Evolutionary conservation across 2,329 filamentous ascomycete species (phyloP).

Genomic region (Huntiella omanensis): DNA sequence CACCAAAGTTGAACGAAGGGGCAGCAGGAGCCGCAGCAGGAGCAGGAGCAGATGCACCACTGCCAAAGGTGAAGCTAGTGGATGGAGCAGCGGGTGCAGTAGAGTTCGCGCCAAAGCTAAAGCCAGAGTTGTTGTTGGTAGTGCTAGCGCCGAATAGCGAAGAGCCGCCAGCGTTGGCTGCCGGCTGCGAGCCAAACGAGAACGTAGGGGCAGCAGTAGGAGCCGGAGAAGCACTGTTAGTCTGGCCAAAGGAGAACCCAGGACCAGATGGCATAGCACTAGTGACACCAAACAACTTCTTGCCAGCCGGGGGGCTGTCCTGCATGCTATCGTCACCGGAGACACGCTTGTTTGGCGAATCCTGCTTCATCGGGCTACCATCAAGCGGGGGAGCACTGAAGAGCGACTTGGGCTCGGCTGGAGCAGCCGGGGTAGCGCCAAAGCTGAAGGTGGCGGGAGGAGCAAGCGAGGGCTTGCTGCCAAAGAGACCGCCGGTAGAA

Average conservation of each 20-base stretch:
- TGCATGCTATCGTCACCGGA: constrained; percentile 7
- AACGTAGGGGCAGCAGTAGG: constrained; percentile 16
- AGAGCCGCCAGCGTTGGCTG: constrained; percentile 13
- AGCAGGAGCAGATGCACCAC: no score
- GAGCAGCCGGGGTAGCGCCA: neutral
- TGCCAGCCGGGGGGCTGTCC: constrained; percentile 12
- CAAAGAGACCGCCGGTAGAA: constrained; percentile 17
- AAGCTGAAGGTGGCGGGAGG: constrained; percentile 8
- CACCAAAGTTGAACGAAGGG: constrained; percentile 21
- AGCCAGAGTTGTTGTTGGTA: no score
- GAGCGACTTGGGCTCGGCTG: constrained; percentile 17
- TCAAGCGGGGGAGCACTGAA: constrained; percentile 22
- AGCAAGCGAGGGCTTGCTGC: constrained; percentile 6
- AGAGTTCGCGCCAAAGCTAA: constrained; percentile 16
- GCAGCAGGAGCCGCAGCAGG: neutral
- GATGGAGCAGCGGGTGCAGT: constrained; percentile 13
- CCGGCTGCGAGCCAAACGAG: constrained; percentile 17
- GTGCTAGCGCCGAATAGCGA: constrained; percentile 4
- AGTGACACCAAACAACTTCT: constrained; percentile 13
- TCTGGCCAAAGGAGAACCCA: constrained; percentile 20
- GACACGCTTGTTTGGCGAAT: constrained; percentile 13
- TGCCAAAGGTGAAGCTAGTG: constrained; percentile 23
- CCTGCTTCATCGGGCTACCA: constrained; percentile 26
- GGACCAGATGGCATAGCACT: constrained; percentile 11
- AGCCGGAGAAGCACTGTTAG: constrained; percentile 13